These are phyloP conservation scores for Evansstolkia leycettana DNA, from an alignment of 495 filamentous ascomycete species.

Conservation along the genomic window DNA sequence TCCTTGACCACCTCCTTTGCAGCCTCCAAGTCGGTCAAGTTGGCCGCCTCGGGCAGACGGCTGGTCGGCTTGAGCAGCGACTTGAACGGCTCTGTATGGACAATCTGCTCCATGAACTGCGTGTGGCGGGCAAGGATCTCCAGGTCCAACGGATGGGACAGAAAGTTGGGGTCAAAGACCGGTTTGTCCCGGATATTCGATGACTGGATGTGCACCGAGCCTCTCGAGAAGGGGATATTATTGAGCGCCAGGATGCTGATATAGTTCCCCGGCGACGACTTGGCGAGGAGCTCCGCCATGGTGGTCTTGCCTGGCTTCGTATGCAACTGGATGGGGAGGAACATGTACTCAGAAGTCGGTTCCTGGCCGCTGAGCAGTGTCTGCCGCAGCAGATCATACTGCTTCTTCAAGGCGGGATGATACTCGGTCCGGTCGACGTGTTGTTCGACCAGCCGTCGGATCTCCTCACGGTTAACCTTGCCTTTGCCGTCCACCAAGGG, in stretches of 20 bases:
- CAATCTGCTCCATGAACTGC: conserved; percentile 22
- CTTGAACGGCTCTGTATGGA: conserved; percentile 7
- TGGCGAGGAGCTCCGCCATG: conserved; percentile 20
- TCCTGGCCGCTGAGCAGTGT: conserved; percentile 17
- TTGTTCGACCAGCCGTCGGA: conserved; percentile 13
- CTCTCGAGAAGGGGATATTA: conserved; percentile 12
- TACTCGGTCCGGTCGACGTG: conserved; percentile 9
- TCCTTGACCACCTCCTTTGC: conserved; percentile 3
- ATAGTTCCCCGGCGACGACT: conserved; percentile 5
- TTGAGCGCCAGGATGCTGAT: conserved; percentile 8
- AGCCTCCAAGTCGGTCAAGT: conserved; percentile 6
- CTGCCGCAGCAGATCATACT: conserved; percentile 17
- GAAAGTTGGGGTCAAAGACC: conserved; percentile 11
- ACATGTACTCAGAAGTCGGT: conserved; percentile 23
- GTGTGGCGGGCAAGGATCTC: conserved; percentile 24
- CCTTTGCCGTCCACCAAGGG: conserved; percentile 27
- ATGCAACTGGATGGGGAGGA: conserved; percentile 22
- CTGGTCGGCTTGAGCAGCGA: neutral
- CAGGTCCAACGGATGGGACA: conserved; percentile 15
- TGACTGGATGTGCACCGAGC: conserved; percentile 10
- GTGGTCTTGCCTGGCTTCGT: conserved; percentile 17
- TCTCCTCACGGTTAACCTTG: conserved; percentile 11
- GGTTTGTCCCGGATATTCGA: conserved; percentile 3
- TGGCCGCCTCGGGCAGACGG: neutral
- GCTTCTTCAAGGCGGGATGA: conserved; percentile 5